phyloP scores from a whole-genome alignment of 371 early-diverging fungal species.

The Vairimorpha necatrix region DNA sequence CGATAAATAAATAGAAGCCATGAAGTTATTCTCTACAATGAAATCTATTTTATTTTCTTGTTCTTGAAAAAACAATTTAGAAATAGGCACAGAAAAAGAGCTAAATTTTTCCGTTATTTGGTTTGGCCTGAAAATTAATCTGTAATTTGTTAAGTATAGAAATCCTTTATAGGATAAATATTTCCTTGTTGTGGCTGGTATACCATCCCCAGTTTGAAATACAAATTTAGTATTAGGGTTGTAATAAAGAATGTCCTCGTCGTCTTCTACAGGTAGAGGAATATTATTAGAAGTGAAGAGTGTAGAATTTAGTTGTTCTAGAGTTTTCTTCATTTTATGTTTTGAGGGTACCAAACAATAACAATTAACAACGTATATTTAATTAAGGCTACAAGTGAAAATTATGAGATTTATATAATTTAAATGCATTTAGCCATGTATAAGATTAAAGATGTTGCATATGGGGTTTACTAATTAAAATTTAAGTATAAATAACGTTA shows the following conservation, averaged over 20 bases:
- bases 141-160: slow-evolving; percentile 50
- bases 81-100: slow-evolving; percentile 36
- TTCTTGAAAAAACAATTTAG: slow-evolving; percentile 7
- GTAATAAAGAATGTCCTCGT: slow-evolving; percentile 48
- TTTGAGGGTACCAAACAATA: neutral
- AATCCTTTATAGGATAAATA: slow-evolving; percentile 29
- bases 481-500: too few species aligned
- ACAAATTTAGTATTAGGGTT: slow-evolving; percentile 23
- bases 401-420: too few species aligned
- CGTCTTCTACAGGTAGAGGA: slow-evolving; percentile 47
- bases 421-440: too few species aligned
- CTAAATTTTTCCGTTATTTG: slow-evolving; percentile 23
- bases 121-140: slow-evolving; percentile 50
- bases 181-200: slow-evolving; percentile 27
- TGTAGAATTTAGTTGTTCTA: slow-evolving; percentile 45
- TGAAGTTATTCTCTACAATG: neutral
- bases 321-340: slow-evolving; percentile 1
- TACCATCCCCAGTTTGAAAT: slow-evolving; percentile 47
- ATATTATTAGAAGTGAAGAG: slow-evolving; percentile 47
- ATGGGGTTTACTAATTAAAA: too few species aligned
- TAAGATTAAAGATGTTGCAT: too few species aligned
- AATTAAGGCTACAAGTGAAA: too few species aligned
- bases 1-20: neutral
- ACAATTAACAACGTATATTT: too few species aligned
- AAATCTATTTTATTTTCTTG: neutral